Base-by-base conservation (phyloP, 306 rosid genomes). In the Glycyrrhiza uralensis region DNA sequence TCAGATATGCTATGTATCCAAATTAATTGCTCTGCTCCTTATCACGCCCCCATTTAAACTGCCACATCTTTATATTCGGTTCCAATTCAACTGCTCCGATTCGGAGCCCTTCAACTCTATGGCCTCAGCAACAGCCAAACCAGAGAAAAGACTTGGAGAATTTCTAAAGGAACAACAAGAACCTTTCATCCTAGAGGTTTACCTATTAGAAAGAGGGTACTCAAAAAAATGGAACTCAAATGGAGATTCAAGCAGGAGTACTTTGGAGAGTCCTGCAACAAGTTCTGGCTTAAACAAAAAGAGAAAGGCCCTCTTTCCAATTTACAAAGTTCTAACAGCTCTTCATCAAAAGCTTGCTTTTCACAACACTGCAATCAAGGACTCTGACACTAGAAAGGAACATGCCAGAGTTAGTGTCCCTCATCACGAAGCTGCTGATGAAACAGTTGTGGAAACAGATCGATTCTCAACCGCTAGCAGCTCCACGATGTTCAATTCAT, bases 141-240 rank as follows among this genome's bases (percentile, higher is more conserved):
- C 89, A 56, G 62, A 29, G 56, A 94, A 82, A 73, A 86, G 78
- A 36, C 92, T 92, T 0, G 81, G 66, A 51, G 90, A 89, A 33
- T 88, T 94, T 62, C 90, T 91, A 1, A 85, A 82, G 50, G 86
- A 88, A 59, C 78, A 86, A 49, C 96, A 91, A 79, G 97, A 91
- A 7, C 99, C 99, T 23, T 95, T 95, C 71, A 76, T 76, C 66
- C 70, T 91, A 9, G 88, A 95, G 41, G 49, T 52, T 64, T 87
- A 82, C 85, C 90, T 95, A 28, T 19, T 62, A 12, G 99, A 95
- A 80, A 84, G 82, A 84, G 77, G 92, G 36, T 78, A 63, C 54
- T 57, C 76, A 39, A 82, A 56, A 30, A 88, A 41, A 45, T 69
- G 62, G 77, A 75, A 72, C 59, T 46, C 20, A 29, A 65, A 54